Evolutionary conservation across 1,139 yeast genomes (phyloP).

Genomic region (Chernovozyma aurita): DNA sequence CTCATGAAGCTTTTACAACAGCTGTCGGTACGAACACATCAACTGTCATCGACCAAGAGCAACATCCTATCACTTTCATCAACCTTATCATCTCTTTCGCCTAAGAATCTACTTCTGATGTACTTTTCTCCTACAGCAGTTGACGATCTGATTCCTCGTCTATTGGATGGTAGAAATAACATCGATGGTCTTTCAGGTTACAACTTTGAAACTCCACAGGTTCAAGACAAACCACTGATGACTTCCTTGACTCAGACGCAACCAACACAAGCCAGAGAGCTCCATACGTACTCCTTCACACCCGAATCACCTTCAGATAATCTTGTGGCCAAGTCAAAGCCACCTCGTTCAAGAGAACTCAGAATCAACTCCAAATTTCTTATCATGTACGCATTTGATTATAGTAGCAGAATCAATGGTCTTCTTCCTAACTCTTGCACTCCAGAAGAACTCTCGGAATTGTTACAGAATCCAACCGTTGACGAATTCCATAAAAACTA

Average conservation of each 20-base stretch:
- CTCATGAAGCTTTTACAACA: background rate
- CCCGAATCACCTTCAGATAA: background rate
- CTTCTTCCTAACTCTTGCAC: constrained; percentile 27
- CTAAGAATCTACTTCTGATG: background rate
- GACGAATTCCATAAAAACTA: constrained; percentile 23
- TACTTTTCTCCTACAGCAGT: background rate
- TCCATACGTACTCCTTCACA: background rate
- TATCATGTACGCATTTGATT: constrained; percentile 45
- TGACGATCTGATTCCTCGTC: background rate
- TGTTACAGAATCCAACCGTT: constrained; percentile 8
- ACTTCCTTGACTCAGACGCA: background rate
- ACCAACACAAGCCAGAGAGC: background rate
- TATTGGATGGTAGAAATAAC: background rate
- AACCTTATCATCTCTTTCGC: background rate
- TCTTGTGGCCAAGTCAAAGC: background rate
- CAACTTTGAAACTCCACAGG: background rate
- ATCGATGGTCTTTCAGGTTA: background rate
- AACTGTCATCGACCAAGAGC: background rate
- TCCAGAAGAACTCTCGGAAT: constrained; percentile 18
- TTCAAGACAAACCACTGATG: too few relatives aligned
- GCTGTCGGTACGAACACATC: background rate
- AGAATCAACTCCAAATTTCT: constrained; percentile 44
- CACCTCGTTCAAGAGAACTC: constrained; percentile 38
- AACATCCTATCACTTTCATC: background rate
- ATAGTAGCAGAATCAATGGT: constrained; percentile 27